Evolutionary conservation across 805 yeast species (phyloP).

Genomic region (Yamadazyma tumulicola): DNA sequence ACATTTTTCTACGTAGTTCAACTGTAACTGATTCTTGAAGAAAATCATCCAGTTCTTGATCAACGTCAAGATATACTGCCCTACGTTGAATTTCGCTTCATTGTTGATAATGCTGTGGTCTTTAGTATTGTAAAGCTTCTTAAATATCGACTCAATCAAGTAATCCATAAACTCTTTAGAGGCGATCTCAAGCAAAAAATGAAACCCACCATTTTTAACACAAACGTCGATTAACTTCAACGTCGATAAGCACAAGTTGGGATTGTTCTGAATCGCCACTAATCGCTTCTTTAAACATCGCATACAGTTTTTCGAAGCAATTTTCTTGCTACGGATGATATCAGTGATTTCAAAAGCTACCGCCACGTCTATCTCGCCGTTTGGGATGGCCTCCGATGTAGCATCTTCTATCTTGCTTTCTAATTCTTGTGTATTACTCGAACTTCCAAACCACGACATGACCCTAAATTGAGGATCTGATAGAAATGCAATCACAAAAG

Average conservation of each 20-base stretch:
- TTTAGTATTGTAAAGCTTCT: constrained; percentile 35
- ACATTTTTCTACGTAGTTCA: constrained; percentile 59
- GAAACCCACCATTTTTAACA: constrained; percentile 89
- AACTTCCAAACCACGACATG: constrained; percentile 56
- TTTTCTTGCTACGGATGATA: constrained; percentile 73
- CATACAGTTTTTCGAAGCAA: constrained; percentile 80
- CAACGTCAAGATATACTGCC: constrained; percentile 54
- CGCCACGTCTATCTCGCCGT: constrained; percentile 78
- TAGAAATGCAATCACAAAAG: no score
- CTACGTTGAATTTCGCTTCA: constrained; percentile 41
- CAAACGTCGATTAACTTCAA: constrained; percentile 80
- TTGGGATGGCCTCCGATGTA: constrained; percentile 86
- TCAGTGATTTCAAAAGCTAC: constrained; percentile 83
- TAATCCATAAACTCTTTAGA: constrained; percentile 85
- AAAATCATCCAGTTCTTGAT: constrained; percentile 77
- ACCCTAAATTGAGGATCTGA: no score
- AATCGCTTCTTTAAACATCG: constrained; percentile 75
- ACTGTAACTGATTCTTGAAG: constrained; percentile 63
- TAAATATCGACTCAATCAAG: constrained; percentile 47
- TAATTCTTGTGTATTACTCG: constrained; percentile 35
- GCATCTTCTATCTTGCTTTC: constrained; percentile 71
- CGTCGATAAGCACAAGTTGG: constrained; percentile 73
- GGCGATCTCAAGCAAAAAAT: constrained; percentile 74
- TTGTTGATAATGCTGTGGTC: constrained; percentile 18
- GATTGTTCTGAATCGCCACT: constrained; percentile 56